Evolutionary conservation across 495 filamentous ascomycete species (phyloP), one percentile per base, ranked within the genome.

Genomic region (Neurospora sp.): DNA sequence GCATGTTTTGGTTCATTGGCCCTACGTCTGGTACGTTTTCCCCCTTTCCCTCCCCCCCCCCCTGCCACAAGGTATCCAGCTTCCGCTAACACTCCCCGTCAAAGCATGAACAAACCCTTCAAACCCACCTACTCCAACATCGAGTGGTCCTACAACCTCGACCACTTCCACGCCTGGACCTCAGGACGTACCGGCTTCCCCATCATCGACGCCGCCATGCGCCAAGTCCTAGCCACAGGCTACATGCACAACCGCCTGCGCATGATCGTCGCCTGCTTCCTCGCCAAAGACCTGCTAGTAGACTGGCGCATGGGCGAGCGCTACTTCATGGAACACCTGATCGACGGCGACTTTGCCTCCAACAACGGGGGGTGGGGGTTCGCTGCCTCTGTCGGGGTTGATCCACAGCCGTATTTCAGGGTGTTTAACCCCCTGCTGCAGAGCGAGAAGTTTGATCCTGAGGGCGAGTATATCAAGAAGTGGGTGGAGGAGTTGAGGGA

Each of bases 311-410:
- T 93, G 77, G 94, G 94, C 10, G 94, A 98, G 83, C 85, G 85
- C 16, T 95, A 91, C 78, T 97, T 97, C 84, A 97, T 96, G 92
- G 89, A 92, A 76, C 85, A 93, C 70, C 85, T 97, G 6, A 89
- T 98, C 72, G 94, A 97, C 79, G 94, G 94, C 12, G 94, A 97
- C 80, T 97, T 97, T 78, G 93, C 94, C 1, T 92, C 89, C 45
- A 98, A 98, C 76, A 95, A 95, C 77, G 93, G 94, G 31, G 94
- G 94, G 0, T 97, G 94, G 94, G 94, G 94, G 0, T 97, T 94
- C 79, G 87, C 87, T 18, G 89, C 91, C 0, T 89, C 87, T 12
- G 92, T 92, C 1, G 94, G 94, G 14, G 93, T 95, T 0, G 94
- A 97, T 80, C 93, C 94, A 2, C 94, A 97, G 82, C 94, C 94